Percentiles rank a stretch among this genome's conserved stretches.
These are phyloP conservation scores for Quercus suber DNA, from an alignment of 306 rosid genomes.

Conservation along the genomic window DNA sequence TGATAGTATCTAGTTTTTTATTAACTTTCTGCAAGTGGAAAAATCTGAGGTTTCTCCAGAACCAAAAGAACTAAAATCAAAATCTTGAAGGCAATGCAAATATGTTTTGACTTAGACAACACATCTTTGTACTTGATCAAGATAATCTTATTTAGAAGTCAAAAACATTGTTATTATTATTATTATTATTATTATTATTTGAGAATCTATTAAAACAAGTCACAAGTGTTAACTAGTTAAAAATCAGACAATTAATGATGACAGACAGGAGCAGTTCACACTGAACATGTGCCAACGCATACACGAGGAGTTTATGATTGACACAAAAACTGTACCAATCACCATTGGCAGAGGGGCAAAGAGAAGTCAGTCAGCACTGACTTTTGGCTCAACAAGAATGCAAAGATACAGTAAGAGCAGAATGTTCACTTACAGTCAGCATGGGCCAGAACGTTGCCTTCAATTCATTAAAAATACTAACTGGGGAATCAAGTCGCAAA, in stretches of 20 bases:
- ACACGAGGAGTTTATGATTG: not conserved
- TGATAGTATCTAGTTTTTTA: not conserved
- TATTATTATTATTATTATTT: no score
- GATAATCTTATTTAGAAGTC: not conserved
- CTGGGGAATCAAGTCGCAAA: conserved; percentile 77
- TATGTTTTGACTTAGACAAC: not conserved
- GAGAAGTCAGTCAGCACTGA: not conserved
- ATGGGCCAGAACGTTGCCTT: conserved; percentile 83
- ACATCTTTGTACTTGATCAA: not conserved
- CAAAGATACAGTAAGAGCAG: conserved; percentile 10
- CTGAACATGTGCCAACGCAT: not conserved
- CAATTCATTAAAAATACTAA: conserved; percentile 64
- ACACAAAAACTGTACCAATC: not conserved
- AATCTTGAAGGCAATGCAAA: not conserved
- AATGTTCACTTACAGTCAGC: conserved; percentile 72
- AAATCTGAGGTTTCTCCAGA: not conserved
- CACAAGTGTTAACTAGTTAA: not conserved
- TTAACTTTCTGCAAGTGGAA: not conserved
- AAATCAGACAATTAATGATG: not conserved
- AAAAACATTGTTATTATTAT: not conserved
- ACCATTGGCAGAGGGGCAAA: not conserved
- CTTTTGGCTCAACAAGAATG: not conserved
- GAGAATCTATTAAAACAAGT: no score
- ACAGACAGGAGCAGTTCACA: not conserved
- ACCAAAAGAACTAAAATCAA: not conserved